Conservation (phyloP, 495 filamentous ascomycete genomes). For the Aspergillus affinis region DNA sequence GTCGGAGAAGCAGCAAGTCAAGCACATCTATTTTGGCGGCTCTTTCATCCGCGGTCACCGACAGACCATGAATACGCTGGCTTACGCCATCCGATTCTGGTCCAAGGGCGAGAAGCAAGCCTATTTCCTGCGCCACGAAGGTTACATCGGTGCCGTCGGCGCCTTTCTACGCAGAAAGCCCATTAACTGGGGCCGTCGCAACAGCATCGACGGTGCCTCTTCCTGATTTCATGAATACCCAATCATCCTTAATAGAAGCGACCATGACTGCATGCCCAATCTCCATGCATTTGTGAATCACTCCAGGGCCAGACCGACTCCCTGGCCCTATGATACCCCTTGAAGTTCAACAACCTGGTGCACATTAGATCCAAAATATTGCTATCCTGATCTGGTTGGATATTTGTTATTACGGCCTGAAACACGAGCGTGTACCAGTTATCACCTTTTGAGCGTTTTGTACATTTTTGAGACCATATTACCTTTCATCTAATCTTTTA, state of each 20-base stretch:
- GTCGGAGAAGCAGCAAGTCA: conserved; percentile 84
- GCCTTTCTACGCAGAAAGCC: conserved; percentile 92
- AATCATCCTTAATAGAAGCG: background rate
- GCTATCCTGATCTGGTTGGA: background rate
- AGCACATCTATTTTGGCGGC: conserved; percentile 95
- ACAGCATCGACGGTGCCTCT: conserved; percentile 59
- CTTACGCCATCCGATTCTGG: conserved; percentile 97
- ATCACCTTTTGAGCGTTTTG: background rate
- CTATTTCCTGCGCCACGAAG: conserved; percentile 94
- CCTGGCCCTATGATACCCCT: background rate
- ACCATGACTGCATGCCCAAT: background rate
- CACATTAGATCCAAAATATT: background rate
- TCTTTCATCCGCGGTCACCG: conserved; percentile 94
- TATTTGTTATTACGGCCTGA: background rate
- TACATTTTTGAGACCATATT: background rate
- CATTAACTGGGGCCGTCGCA: conserved; percentile 84
- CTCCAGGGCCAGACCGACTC: background rate
- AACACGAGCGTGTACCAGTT: background rate
- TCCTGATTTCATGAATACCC: conserved; percentile 3
- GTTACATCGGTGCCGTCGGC: conserved; percentile 94
- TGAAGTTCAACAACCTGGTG: background rate
- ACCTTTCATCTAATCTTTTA: background rate
- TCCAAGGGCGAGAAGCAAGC: conserved; percentile 90
- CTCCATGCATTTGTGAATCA: background rate
- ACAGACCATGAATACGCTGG: conserved; percentile 96